Base-by-base conservation (phyloP, 1,284 basidiomycete genomes). In the Hemileia vastatrix region DNA sequence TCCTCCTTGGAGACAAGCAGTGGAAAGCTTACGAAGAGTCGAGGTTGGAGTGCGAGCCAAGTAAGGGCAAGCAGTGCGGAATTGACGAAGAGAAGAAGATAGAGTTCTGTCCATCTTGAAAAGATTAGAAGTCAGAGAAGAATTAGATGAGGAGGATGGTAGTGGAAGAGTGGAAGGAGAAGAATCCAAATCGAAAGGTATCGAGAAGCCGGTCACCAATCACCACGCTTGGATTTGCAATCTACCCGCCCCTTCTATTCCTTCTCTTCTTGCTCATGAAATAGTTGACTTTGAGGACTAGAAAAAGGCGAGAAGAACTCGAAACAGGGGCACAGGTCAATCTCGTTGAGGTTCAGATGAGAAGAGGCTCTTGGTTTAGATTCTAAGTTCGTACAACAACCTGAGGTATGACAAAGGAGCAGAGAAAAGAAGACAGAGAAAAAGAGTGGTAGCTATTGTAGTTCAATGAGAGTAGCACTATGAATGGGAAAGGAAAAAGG, bases 61-160 rank as follows among this genome's bases (percentile, higher is more conserved):
- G 69, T 68, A 72, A 31, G 71, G 71, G 67, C 71, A 72, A 9
- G 69, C n/a, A n/a, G n/a, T n/a, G n/a, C n/a, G n/a, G n/a, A n/a
- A n/a, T n/a, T n/a, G n/a, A n/a, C n/a, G n/a, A 40, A 72, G 64
- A 31, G 69, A 66, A 27, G 27, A 27, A 61, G 67, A 64, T 19
- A 72, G 60, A 54, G 64, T 66, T 51, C 71, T 69, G 40, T 72
- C 71, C 70, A 72, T 72, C 33, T 32, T 24, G 31, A 11, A 11
- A 24, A 13, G 31, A 50, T 13, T 24, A 13, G 48, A 24, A 50
- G 48, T 13, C 11, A 11, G 48, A 50, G 45, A 23, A 47, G 45
- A 18, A 23, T 19, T 19, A 23, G 21, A 23, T 47, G n/a, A 50
- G 48, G 1, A 24, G 48, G 48, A 50, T 24, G 48, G 48, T 9